Evolutionary conservation across 495 filamentous ascomycete genomes (phyloP).

Genomic region (Aeminium ludgeri): DNA sequence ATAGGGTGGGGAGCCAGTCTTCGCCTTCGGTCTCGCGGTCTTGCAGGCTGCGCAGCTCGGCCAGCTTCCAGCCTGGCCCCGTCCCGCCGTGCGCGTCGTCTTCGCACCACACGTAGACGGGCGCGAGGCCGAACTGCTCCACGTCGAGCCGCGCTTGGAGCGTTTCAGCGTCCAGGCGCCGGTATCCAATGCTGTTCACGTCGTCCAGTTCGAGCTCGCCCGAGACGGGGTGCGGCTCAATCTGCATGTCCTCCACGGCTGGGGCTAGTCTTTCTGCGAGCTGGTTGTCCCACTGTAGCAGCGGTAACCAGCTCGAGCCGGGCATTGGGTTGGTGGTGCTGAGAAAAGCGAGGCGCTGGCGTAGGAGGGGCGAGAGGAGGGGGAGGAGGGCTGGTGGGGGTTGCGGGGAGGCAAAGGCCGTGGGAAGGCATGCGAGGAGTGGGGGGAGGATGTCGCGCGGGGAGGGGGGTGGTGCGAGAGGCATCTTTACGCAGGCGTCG

Average conservation of each 20-base stretch:
- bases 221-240: conserved; percentile 82
- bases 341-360: conserved; percentile 71
- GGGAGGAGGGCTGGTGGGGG: conserved; percentile 65
- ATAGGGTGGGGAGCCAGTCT: conserved; percentile 35
- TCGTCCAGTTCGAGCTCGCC: conserved; percentile 74
- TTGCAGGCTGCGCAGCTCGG: conserved; percentile 54
- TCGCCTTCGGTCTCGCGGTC: conserved; percentile 25
- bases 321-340: conserved; percentile 36
- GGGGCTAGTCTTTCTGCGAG: conserved; percentile 50
- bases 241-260: conserved; percentile 45
- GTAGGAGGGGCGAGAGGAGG: conserved; percentile 75
- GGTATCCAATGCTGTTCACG: conserved; percentile 46
- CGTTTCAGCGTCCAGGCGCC: conserved; percentile 70
- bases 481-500: conserved; percentile 4
- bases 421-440: conserved; percentile 71
- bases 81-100: conserved; percentile 45
- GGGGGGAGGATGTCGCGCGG: conserved; percentile 49
- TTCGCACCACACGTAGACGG: conserved; percentile 50
- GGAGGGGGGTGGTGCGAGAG: conserved; percentile 41
- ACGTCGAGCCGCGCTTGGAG: conserved; percentile 49
- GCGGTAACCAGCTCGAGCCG: conserved; percentile 65
- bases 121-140: conserved; percentile 26
- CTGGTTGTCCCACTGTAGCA: conserved; percentile 69
- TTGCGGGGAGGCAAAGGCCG: conserved; percentile 58
- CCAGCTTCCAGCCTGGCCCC: conserved; percentile 63